These are phyloP conservation scores for Boletus pseudo-olivaceus DNA, from an alignment of 768 basidiomycete species.

Conservation along the genomic window DNA sequence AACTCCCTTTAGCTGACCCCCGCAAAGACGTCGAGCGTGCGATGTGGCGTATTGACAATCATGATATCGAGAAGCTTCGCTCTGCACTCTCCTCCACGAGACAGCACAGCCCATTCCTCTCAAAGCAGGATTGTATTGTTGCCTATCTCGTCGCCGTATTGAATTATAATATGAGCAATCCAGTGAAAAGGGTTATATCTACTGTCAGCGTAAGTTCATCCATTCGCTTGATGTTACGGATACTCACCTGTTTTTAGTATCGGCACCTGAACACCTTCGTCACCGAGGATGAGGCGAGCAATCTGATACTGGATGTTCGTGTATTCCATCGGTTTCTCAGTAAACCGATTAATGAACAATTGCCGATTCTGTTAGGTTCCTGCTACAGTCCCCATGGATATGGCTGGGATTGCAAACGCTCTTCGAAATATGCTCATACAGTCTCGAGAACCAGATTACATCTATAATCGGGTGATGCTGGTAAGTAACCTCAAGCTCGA, in stretches of 20 bases:
- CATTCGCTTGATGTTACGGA: background rate
- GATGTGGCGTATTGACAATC: conserved; percentile 1
- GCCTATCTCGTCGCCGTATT: conserved; percentile 25
- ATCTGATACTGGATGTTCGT: conserved; percentile 17
- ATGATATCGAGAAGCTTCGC: conserved; percentile 7
- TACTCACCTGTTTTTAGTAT: conserved; percentile 7
- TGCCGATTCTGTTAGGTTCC: background rate
- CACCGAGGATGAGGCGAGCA: conserved; percentile 12
- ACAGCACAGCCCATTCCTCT: background rate
- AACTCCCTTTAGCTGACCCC: too few species aligned
- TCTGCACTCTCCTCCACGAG: background rate
- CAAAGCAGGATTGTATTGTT: conserved; percentile 29
- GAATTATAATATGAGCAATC: conserved; percentile 7
- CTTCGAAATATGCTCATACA: conserved; percentile 12
- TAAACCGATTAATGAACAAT: background rate
- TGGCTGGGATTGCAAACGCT: conserved; percentile 12
- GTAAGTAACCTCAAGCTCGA: conserved; percentile 12
- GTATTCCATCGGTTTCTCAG: background rate
- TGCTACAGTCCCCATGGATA: conserved; percentile 12
- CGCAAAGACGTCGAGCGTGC: background rate
- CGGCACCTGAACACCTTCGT: conserved; percentile 5
- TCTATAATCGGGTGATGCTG: conserved; percentile 11
- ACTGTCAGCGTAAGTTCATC: conserved; percentile 19
- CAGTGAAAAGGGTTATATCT: conserved; percentile 21
- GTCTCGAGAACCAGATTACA: conserved; percentile 5